Conservation (phyloP, 2,329 filamentous ascomycete species). For the Diaporthe velutina region DNA sequence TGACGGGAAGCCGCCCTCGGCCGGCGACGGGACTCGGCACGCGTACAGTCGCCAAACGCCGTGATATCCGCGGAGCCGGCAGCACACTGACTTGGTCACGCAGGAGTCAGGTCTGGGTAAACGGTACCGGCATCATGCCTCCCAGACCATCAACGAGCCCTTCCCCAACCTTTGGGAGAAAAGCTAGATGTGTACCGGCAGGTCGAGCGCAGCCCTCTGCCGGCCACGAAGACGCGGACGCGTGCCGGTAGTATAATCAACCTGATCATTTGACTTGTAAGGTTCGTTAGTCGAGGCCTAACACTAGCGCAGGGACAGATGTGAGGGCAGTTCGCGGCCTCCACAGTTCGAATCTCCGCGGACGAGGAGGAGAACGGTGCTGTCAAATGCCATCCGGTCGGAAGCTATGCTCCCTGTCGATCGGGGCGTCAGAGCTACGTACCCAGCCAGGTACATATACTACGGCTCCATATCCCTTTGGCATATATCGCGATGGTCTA, state of each 20-base stretch:
- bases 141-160: background rate
- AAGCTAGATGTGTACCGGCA: background rate
- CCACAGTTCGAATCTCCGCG: background rate
- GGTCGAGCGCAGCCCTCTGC: background rate
- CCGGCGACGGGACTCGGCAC: background rate
- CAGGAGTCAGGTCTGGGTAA: background rate
- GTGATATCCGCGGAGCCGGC: background rate
- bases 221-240: background rate
- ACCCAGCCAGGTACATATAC: too few species aligned
- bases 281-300: constrained; percentile 15
- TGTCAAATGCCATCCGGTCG: background rate
- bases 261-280: constrained; percentile 1
- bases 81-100: background rate
- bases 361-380: background rate
- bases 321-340: background rate
- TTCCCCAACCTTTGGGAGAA: background rate
- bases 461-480: background rate
- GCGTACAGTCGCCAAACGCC: background rate
- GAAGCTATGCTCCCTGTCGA: background rate
- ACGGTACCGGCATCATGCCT: background rate
- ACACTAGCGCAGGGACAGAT: background rate
- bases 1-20: background rate
- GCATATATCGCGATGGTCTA: background rate
- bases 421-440: background rate
- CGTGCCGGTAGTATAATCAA: background rate